phyloP scores from a whole-genome alignment of 306 rosid species.

The Trifolium dubium region DNA sequence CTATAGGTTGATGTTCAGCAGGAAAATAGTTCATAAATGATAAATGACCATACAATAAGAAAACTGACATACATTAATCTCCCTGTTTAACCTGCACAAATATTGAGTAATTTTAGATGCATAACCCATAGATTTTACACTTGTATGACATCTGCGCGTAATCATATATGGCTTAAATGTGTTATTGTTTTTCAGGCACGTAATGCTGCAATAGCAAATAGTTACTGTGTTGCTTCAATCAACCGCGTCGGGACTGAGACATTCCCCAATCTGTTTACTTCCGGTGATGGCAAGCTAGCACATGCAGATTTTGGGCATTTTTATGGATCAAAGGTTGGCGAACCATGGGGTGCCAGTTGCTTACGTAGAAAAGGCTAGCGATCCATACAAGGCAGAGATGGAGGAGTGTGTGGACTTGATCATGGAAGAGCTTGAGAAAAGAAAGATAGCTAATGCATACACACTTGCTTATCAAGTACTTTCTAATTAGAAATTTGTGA shows the following conservation, averaged over 20 bases:
- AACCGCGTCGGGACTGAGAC: slow-evolving; percentile 86
- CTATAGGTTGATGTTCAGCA: slow-evolving; percentile 36
- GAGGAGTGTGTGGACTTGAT: slow-evolving; percentile 94
- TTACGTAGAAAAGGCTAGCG: slow-evolving; percentile 97
- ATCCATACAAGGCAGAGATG: slow-evolving; percentile 98
- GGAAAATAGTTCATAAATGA: slow-evolving; percentile 30
- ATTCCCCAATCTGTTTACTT: slow-evolving; percentile 82
- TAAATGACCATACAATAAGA: not conserved
- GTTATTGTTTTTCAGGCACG: slow-evolving; percentile 66
- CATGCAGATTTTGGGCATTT: slow-evolving; percentile 92
- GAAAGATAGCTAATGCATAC: slow-evolving; percentile 71
- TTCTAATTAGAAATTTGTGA: not conserved
- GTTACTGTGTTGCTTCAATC: slow-evolving; percentile 81
- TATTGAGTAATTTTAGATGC: too few species aligned
- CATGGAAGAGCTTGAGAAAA: slow-evolving; percentile 88
- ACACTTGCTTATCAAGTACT: slow-evolving; percentile 95
- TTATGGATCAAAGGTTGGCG: slow-evolving; percentile 88
- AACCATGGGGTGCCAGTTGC: slow-evolving; percentile 99
- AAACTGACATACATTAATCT: not conserved
- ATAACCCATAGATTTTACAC: too few species aligned
- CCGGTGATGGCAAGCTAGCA: slow-evolving; percentile 84
- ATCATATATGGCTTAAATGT: not conserved
- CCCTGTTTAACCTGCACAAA: too few species aligned
- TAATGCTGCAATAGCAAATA: slow-evolving; percentile 87
- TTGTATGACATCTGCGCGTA: too few species aligned